These are phyloP conservation scores for Emericellopsis terricola DNA, from an alignment of 495 filamentous ascomycete species.

Conservation along the genomic window DNA sequence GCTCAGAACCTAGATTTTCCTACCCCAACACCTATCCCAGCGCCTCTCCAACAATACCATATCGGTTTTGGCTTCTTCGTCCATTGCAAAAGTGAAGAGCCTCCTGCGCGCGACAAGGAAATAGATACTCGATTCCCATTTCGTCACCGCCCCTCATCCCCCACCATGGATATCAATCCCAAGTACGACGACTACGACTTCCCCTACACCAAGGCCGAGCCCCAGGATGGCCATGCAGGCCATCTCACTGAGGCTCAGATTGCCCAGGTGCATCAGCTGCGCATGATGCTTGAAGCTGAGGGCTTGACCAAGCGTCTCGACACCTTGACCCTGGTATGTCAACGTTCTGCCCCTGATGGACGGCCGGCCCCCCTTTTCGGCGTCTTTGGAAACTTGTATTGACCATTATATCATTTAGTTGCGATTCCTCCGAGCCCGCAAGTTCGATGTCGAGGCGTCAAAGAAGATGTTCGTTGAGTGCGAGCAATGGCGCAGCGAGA, in stretches of 20 bases:
- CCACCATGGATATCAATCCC: slow-evolving; percentile 44
- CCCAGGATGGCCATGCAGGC: slow-evolving; percentile 67
- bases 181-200: slow-evolving; percentile 96
- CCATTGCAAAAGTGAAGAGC: no score
- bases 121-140: no score
- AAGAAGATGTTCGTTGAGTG: slow-evolving; percentile 56
- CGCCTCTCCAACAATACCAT: no score
- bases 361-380: not conserved
- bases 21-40: no score
- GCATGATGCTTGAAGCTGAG: slow-evolving; percentile 62
- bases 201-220: slow-evolving; percentile 56
- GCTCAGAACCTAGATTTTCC: no score
- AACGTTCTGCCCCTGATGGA: not conserved
- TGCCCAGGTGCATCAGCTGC: slow-evolving; percentile 73
- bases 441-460: slow-evolving; percentile 54
- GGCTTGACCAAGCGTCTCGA: slow-evolving; percentile 78
- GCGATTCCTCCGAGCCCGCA: slow-evolving; percentile 81
- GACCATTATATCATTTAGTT: no score
- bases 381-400: no score
- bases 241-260: slow-evolving; percentile 78
- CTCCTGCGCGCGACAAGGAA: no score
- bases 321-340: slow-evolving; percentile 64
- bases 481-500: slow-evolving; percentile 78
- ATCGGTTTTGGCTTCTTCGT: no score
- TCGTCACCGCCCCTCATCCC: no score